Evolutionary conservation across 2,329 filamentous ascomycete species (phyloP).

Genomic region (Fusarium newnesense): DNA sequence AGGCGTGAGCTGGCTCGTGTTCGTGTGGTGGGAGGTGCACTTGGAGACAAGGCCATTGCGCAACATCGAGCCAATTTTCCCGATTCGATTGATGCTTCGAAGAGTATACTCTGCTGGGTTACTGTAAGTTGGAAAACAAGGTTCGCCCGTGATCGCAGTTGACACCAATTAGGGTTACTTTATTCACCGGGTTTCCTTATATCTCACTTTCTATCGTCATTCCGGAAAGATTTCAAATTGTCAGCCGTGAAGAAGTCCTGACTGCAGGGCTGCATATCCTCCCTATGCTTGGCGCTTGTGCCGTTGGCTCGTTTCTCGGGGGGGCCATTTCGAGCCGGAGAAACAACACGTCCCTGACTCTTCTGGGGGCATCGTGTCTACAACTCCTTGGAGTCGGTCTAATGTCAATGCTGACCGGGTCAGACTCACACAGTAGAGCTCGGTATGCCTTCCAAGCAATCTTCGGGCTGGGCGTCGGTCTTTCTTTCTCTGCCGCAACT

Average conservation of each 20-base stretch:
- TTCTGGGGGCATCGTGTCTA: slow-evolving; percentile 60
- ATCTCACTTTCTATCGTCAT: slow-evolving; percentile 68
- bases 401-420: slow-evolving; percentile 56
- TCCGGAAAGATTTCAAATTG: slow-evolving; percentile 69
- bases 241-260: slow-evolving; percentile 63
- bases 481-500: slow-evolving; percentile 66
- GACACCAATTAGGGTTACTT: slow-evolving; percentile 58
- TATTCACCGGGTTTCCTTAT: slow-evolving; percentile 67
- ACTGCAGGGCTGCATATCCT: slow-evolving; percentile 67
- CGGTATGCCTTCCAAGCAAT: slow-evolving; percentile 67
- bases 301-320: slow-evolving; percentile 65
- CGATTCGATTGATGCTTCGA: slow-evolving; percentile 57
- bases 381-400: slow-evolving; percentile 64
- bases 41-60: slow-evolving; percentile 52
- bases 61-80: slow-evolving; percentile 65
- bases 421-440: slow-evolving; percentile 48
- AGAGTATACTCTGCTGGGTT: slow-evolving; percentile 63
- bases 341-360: slow-evolving; percentile 64
- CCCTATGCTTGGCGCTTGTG: slow-evolving; percentile 67
- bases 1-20: slow-evolving; percentile 58
- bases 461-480: slow-evolving; percentile 68
- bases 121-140: slow-evolving; percentile 52
- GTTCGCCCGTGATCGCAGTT: neutral
- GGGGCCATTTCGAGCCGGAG: slow-evolving; percentile 63
- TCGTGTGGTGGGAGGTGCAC: slow-evolving; percentile 62